Base-by-base conservation (phyloP, 1,284 basidiomycete genomes). In the Waitea zeae region DNA sequence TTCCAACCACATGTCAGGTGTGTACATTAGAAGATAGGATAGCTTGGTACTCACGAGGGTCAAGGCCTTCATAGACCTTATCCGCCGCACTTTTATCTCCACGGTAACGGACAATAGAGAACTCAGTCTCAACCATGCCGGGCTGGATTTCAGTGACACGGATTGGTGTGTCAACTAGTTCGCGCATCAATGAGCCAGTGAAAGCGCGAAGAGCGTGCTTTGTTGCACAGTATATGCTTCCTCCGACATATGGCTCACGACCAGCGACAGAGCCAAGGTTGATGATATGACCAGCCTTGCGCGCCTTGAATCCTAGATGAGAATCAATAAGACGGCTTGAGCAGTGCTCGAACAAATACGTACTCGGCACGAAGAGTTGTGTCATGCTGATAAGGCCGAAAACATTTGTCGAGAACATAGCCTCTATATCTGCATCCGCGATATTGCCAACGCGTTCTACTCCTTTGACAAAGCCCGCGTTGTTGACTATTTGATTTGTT, bases 241-340 rank as follows among this genome's bases (percentile, higher is more conserved):
- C 92, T 15, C 88, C 89, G 11, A 75, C 74, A 49, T 99, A 98
- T 1, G 93, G 57, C 50, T 98, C 93, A 12, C 77, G 64, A 28
- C 93, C 89, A 30, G 87, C 90, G 39, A 99, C 74, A 11, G 87
- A 92, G 4, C 95, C 92, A 39, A 99, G 63, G 57, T 95, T 93
- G 59, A 99, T 95, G 44, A 99, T 64, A 57, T 96, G 92, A 0
- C 95, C 95, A 0, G 74, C 58, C 44, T 83, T 73, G 47, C 75
- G 79, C 41, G 67, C 68, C 59, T 90, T 97, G 70, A 98, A 96
- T 43, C 88, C 88, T 79, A 46, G 20, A 37, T 26, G 17, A 17
- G 6, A 38, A 36, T 36, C 17, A 15, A 30, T 37, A 15, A 20
- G 18, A 22, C 38, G 24, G 15, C 33, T 15, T 27, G 28, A 15